Evolutionary conservation across 345 rosid genomes (phyloP), one percentile per base, ranked within the genome.

Genomic region (Sonneratia alba): DNA sequence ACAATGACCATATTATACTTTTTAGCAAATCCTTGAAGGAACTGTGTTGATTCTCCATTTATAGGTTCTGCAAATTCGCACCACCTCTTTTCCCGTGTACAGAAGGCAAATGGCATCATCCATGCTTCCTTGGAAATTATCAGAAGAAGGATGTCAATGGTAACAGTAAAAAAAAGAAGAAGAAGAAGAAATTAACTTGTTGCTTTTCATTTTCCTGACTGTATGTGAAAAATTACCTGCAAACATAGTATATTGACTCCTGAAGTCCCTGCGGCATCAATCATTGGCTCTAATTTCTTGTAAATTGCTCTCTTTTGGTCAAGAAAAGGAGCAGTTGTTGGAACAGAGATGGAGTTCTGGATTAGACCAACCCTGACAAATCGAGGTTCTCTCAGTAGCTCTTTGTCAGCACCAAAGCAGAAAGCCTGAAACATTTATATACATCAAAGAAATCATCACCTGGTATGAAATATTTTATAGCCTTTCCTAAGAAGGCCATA

Each of bases 21-120:
- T 70, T 70, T 81, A 0, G 96, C 97, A 67, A 84, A 76, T 68
- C 83, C 88, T 82, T 90, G 99, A 75, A 95, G 93, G 82, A 89
- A 95, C 70, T 76, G 78, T 57, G 96, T 92, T 0, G 96, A 92
- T 73, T 90, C 97, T 16, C 97, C 97, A 71, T 89, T 83, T 22
- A 89, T 72, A 76, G 97, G 94, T 81, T 95, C 99, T 2, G 99
- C 96, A 77, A 95, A 90, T 77, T 95, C 97, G 77, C 97, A 92
- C 97, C 97, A 95, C 69, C 83, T 89, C 87, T 87, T 92, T 86
- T 95, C 99, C 75, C 99, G 77, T 2, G 99, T 90, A 72, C 99
- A 95, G 68, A 92, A 95, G 66, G 97, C 97, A 85, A 92, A 95
- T 6, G 99, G 97, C 97, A 92, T 92, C 62, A 74, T 92, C 97